Base-by-base conservation (phyloP, 345 rosid genomes). In the Ceriops zippeliana region DNA sequence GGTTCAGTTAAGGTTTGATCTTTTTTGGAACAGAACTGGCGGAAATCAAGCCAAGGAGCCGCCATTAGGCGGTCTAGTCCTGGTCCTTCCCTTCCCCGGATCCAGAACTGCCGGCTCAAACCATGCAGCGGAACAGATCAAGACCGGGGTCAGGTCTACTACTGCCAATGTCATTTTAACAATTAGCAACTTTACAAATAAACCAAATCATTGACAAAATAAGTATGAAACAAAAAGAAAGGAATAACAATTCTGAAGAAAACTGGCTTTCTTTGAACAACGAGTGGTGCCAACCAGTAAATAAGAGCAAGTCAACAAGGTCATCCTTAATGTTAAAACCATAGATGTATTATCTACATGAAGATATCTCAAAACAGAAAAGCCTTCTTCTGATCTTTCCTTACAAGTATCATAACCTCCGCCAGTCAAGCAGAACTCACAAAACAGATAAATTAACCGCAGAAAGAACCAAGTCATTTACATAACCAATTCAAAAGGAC, bases 341-440 rank as follows among this genome's bases (percentile, higher is more conserved):
- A 22, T 42, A 60, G 15, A 24, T 26, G 66, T 56, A 65, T 53
- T 59, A 71, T 76, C 51, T 70, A 82, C 79, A 73, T 9, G 54
- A 68, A 65, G 60, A 13, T 52, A 67, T 66, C 51, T 30, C 68
- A 62, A 54, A 24, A 47, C 70, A 65, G 13, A 71, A 69, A 19
- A 17, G n/a, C 38, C 26, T 24, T 38, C 28, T 66, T 68, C 26
- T 51, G 37, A 62, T 57, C 62, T 37, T 57, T 68, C 68, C 54
- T 62, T 28, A 28, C 52, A 69, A 46, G 52, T 15, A 65, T 42
- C 49, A 57, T 49, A 65, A 69, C 28, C 58, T 71, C 58, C 71
- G 38, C 46, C 58, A 30, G 69, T 11, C 24, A 34, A 38, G 9
- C 52, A 64, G 54, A 0, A 17, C 63, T 62, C 71, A 63, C 35